Conservation (phyloP, 139 green algal species). For the Chlamydomonas schloesseri region DNA sequence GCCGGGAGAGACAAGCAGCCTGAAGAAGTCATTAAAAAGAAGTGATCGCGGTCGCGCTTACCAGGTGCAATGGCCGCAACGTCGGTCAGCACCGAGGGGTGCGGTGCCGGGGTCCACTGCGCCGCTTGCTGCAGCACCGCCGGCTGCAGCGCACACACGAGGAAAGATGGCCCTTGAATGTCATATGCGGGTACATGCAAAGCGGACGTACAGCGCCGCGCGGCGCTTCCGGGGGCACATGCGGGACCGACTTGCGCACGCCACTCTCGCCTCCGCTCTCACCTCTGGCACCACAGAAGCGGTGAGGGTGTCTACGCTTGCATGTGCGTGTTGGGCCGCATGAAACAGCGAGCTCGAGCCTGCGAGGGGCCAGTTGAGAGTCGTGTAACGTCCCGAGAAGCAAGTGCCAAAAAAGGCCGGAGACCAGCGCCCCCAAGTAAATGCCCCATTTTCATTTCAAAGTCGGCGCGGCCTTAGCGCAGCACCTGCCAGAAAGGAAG, state of each 20-base stretch:
- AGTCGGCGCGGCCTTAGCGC: not conserved
- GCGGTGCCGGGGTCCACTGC: not conserved
- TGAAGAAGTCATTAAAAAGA: no score
- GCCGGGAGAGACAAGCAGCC: no score
- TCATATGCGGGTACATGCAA: not conserved
- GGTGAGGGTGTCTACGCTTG: not conserved
- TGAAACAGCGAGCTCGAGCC: slow-evolving; percentile 20
- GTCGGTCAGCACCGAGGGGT: not conserved
- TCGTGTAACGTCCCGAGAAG: no score
- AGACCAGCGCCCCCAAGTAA: no score
- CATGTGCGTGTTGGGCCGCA: not conserved
- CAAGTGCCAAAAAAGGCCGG: no score
- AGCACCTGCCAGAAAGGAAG: not conserved
- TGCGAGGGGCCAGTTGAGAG: not conserved
- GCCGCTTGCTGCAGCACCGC: slow-evolving; percentile 5
- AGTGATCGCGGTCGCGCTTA: no score
- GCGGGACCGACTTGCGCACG: not conserved
- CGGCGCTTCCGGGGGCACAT: no score
- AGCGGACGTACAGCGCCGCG: no score
- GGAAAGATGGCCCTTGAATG: not conserved
- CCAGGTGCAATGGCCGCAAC: not conserved
- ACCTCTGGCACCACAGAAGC: not conserved
- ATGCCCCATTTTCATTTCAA: no score
- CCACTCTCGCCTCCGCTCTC: not conserved
- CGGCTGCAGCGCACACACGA: not conserved